phyloP scores from a whole-genome alignment of 1,139 yeast species.

The Blastobotrys buckinghamii region DNA sequence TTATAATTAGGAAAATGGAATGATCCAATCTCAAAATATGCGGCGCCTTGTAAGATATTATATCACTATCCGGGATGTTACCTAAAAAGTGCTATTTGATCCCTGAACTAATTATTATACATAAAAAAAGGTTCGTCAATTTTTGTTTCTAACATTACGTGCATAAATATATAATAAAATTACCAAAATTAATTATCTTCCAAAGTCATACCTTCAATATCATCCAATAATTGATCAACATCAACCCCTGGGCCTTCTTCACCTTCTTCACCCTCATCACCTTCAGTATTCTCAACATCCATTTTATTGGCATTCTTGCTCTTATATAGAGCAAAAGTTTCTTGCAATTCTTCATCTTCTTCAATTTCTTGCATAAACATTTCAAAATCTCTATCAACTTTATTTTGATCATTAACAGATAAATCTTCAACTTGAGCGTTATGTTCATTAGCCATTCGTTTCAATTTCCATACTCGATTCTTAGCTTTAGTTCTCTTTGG shows the following conservation, averaged over 20 bases:
- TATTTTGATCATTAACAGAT: slow-evolving; percentile 82
- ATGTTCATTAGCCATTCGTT: slow-evolving; percentile 97
- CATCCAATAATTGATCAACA: slow-evolving; percentile 45
- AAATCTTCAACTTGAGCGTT: slow-evolving; percentile 61
- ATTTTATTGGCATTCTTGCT: slow-evolving; percentile 29
- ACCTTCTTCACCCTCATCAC: slow-evolving; percentile 25
- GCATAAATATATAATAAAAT: background rate
- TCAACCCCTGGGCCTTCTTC: slow-evolving; percentile 40
- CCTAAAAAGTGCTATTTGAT: too few species aligned
- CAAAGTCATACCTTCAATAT: slow-evolving; percentile 85
- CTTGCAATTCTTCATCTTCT: slow-evolving; percentile 94
- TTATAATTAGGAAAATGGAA: too few species aligned
- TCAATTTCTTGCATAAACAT: slow-evolving; percentile 94
- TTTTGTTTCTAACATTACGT: too few species aligned
- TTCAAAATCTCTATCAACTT: slow-evolving; percentile 94
- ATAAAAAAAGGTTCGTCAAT: too few species aligned
- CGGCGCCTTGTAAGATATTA: too few species aligned
- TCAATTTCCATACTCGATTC: slow-evolving; percentile 90
- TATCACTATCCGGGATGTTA: too few species aligned
- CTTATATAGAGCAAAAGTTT: slow-evolving; percentile 82
- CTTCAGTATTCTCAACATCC: slow-evolving; percentile 33
- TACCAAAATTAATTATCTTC: slow-evolving; percentile 37
- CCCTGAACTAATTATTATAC: too few species aligned
- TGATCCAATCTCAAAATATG: too few species aligned
- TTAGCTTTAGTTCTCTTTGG: slow-evolving; percentile 73